Evolutionary conservation across 257 asterid genomes (phyloP).

Genomic region (Rhazya stricta): DNA sequence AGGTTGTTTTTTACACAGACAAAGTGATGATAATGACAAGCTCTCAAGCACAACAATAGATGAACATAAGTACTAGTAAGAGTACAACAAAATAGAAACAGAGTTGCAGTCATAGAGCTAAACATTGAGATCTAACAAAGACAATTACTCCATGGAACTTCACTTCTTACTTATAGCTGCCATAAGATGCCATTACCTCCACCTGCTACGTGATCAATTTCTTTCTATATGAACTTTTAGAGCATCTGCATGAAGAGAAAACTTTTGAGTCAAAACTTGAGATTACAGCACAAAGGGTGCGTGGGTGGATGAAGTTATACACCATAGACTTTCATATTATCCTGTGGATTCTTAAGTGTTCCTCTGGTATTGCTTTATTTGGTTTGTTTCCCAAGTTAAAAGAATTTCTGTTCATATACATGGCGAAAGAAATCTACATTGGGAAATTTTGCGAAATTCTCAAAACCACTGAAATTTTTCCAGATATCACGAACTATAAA

Average conservation of each 20-base stretch:
- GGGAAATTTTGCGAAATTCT: too few relatives aligned
- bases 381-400: not conserved
- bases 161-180: not conserved
- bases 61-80: too few relatives aligned
- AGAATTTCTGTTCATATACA: not conserved
- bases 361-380: not conserved
- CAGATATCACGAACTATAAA: too few relatives aligned
- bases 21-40: too few relatives aligned
- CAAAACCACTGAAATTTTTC: not conserved
- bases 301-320: not conserved
- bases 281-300: not conserved
- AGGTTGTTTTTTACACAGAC: too few relatives aligned
- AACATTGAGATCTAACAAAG: too few relatives aligned
- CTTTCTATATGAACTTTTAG: not conserved
- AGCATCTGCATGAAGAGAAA: not conserved
- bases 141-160: not conserved
- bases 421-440: not conserved
- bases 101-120: too few relatives aligned
- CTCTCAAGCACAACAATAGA: too few relatives aligned
- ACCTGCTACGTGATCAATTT: constrained; percentile 2
- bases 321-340: not conserved
- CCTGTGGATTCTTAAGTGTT: not conserved
- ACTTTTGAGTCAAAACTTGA: not conserved
- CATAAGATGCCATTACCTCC: not conserved
- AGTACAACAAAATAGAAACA: too few relatives aligned